A percentile compares a stretch with the other conserved stretches of the same genome.
Evolutionary conservation across 2,329 filamentous ascomycete species (phyloP).

Genomic region (Penicillium psychrosexuale): DNA sequence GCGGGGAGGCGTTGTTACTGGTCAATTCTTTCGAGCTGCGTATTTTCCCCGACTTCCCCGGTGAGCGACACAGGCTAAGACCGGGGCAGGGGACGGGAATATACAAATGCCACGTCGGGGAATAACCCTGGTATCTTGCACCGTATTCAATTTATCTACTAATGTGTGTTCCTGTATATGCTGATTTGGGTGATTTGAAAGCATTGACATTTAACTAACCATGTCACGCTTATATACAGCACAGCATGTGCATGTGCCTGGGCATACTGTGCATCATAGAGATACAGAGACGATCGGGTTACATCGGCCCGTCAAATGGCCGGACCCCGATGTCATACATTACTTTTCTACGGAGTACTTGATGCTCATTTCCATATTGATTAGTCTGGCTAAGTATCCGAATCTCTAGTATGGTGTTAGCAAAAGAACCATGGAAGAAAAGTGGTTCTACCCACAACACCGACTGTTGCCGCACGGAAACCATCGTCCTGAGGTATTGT

Average conservation of each 20-base stretch:
- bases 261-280: not conserved
- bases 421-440: not conserved
- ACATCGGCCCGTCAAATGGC: not conserved
- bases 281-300: not conserved
- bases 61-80: constrained; percentile 25
- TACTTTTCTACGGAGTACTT: no score
- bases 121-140: not conserved
- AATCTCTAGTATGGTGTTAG: not conserved
- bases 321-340: not conserved
- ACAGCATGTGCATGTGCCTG: not conserved
- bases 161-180: not conserved
- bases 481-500: not conserved
- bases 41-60: constrained; percentile 25
- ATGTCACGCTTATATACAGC: not conserved
- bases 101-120: not conserved
- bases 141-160: no score
- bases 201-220: not conserved
- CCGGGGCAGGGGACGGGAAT: constrained; percentile 8
- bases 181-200: not conserved
- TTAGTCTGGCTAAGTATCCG: not conserved
- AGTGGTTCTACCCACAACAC: not conserved
- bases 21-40: constrained; percentile 12
- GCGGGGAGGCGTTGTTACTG: constrained; percentile 18
- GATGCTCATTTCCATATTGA: not conserved
- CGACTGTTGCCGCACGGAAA: not conserved